Conservation (phyloP, 2,329 filamentous ascomycete genomes). For the Fulvia fulva region DNA sequence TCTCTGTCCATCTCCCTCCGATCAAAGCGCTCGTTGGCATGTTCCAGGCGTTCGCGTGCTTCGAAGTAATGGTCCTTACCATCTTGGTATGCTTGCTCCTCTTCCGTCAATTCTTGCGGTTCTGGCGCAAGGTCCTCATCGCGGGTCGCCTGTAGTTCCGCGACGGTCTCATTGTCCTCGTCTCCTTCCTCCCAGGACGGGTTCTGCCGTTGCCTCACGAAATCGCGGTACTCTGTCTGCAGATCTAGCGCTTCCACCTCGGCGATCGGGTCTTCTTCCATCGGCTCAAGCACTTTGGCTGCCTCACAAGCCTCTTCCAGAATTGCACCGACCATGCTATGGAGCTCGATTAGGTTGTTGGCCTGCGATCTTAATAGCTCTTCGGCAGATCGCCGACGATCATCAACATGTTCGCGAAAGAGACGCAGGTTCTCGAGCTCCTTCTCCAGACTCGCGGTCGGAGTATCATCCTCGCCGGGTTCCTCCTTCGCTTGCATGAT, state of each 20-base stretch:
- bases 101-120: neutral
- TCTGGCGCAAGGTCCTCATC: neutral
- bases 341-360: neutral
- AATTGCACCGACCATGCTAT: neutral
- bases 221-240: slow-evolving; percentile 10
- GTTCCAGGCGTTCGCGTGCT: neutral
- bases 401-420: slow-evolving; percentile 4
- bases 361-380: neutral
- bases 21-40: neutral
- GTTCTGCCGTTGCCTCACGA: too few relatives aligned
- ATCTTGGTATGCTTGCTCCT: neutral
- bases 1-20: neutral
- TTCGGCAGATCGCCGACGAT: neutral
- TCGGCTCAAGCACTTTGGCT: slow-evolving; percentile 3
- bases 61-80: neutral
- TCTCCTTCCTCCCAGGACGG: neutral
- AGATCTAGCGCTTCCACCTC: slow-evolving; percentile 8
- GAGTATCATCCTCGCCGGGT: neutral
- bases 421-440: slow-evolving; percentile 3
- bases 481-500: neutral
- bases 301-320: slow-evolving; percentile 15
- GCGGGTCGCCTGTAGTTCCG: neutral
- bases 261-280: neutral
- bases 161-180: neutral
- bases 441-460: neutral